A percentile compares a stretch with the other conserved stretches of the same genome.
phyloP scores from a whole-genome alignment of 495 filamentous ascomycete species.

The Penicillium malachiteum region DNA sequence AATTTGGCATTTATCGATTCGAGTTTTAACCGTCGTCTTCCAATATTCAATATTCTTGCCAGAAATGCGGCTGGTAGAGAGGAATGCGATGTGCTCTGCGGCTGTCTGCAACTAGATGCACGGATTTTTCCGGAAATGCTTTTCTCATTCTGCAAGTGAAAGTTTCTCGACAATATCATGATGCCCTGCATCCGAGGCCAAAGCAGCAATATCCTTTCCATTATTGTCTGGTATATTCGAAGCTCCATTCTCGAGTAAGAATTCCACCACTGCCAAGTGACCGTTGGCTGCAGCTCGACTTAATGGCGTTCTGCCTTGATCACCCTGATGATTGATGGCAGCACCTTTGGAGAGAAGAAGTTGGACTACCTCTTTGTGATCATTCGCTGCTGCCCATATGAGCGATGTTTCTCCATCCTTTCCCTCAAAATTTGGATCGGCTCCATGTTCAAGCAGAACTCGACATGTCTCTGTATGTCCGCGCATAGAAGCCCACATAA shows the following conservation, averaged over 20 bases:
- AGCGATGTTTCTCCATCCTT: background rate
- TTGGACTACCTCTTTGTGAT: background rate
- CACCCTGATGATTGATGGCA: background rate
- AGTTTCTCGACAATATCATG: too few species aligned
- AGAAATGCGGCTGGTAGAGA: too few species aligned
- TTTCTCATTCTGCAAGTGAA: too few species aligned
- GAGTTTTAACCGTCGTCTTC: too few species aligned
- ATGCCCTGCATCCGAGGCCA: too few species aligned
- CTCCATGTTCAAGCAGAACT: background rate
- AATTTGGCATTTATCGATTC: too few species aligned
- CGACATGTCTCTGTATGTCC: background rate
- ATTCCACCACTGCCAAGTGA: background rate
- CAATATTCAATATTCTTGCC: too few species aligned
- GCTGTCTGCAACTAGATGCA: too few species aligned
- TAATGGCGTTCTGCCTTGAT: background rate
- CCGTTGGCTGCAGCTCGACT: background rate
- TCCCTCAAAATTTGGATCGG: background rate
- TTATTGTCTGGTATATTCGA: too few species aligned
- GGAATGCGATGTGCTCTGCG: too few species aligned
- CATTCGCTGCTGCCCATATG: background rate
- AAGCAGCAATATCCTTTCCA: too few species aligned
- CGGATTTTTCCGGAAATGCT: too few species aligned
- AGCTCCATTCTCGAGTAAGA: background rate
- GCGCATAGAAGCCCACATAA: background rate
- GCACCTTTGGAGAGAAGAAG: background rate